Evolutionary conservation across 2,329 filamentous ascomycete species (phyloP).

Genomic region (Beauveria sp.): DNA sequence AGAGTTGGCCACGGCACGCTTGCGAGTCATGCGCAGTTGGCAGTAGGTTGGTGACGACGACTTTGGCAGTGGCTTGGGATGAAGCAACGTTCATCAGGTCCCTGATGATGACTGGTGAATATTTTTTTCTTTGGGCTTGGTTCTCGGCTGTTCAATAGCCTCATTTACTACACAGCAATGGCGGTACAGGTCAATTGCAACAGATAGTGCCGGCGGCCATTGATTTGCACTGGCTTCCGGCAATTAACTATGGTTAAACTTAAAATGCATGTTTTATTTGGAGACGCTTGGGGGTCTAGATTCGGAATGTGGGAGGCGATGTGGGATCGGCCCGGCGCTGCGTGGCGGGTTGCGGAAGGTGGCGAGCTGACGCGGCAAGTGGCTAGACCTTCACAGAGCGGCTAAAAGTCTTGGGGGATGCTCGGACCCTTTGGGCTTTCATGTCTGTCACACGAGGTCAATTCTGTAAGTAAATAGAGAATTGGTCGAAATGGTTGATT

Average conservation of each 20-base stretch:
- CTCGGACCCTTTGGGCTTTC: neutral
- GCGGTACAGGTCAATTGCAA: neutral
- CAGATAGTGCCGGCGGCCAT: no score
- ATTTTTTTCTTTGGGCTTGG: no score
- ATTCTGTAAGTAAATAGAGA: no score
- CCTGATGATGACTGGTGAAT: no score
- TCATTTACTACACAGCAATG: no score
- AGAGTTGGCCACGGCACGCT: neutral
- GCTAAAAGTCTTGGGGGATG: neutral
- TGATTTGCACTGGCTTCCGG: neutral
- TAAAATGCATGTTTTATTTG: neutral
- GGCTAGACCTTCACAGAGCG: neutral
- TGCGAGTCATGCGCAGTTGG: neutral
- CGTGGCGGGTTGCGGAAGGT: neutral
- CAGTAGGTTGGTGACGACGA: neutral
- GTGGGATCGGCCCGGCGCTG: neutral
- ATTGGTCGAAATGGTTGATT: neutral
- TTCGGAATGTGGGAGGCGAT: slow-evolving; percentile 4
- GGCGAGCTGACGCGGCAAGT: slow-evolving; percentile 4
- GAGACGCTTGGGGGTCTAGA: neutral
- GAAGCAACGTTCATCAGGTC: neutral
- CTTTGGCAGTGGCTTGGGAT: neutral
- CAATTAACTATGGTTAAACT: neutral
- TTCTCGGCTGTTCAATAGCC: no score
- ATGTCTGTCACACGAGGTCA: neutral